These are phyloP conservation scores for Aspergillus pseudotamarii DNA, from an alignment of 2,329 filamentous ascomycete genomes.

Conservation along the genomic window DNA sequence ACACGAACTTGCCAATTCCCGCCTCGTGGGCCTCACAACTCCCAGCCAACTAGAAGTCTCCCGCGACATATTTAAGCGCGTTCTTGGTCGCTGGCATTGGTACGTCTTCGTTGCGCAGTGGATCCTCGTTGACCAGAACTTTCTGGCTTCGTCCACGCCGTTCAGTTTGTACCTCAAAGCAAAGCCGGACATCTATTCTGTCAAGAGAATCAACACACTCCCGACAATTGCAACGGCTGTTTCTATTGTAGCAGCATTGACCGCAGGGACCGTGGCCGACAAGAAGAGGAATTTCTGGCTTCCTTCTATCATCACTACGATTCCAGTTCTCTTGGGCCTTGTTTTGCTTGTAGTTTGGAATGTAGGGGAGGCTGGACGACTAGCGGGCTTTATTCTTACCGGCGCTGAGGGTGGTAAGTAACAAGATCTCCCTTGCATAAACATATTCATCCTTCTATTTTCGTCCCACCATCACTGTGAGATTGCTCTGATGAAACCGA, in stretches of 20 bases:
- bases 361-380: background rate
- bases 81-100: conserved; percentile 45
- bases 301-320: background rate
- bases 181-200: conserved; percentile 39
- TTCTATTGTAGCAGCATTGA: conserved; percentile 30
- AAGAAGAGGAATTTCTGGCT: background rate
- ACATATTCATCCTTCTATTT: background rate
- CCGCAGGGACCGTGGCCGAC: background rate
- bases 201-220: conserved; percentile 46
- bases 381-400: background rate
- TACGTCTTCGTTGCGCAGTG: conserved; percentile 44
- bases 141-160: conserved; percentile 36
- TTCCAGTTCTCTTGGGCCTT: background rate
- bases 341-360: background rate
- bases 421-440: background rate
- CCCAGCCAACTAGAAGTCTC: conserved; percentile 24
- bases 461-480: background rate
- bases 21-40: background rate
- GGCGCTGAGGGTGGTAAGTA: background rate
- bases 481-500: background rate
- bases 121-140: conserved; percentile 44
- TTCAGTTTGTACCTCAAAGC: conserved; percentile 48
- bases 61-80: conserved; percentile 39
- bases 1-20: background rate
- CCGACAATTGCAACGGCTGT: conserved; percentile 46